Evolutionary conservation across 768 basidiomycete species (phyloP), one percentile per base, ranked within the genome.

Genomic region (Kwoniella sp.): DNA sequence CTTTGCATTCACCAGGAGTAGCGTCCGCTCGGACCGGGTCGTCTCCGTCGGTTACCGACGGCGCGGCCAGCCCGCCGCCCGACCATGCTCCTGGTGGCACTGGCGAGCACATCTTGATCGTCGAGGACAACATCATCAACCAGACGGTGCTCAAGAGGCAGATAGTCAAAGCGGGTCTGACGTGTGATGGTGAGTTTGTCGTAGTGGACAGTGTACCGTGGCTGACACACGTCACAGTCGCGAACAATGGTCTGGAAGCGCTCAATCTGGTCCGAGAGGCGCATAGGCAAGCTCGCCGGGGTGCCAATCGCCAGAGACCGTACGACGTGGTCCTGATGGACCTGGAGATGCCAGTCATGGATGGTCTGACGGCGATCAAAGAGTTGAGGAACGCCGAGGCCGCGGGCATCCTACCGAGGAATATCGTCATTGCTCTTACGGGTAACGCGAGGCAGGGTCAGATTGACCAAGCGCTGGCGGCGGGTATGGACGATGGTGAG

Each of bases 291-390:
- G 33, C 41, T 9, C 53, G 50, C 32, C 47, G 66, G 15, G 52
- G 50, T 1, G 38, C 20, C 9, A 34, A 20, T 15, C 44, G 40
- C 19, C 54, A 56, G 20, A 57, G 55, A 42, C 52, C 43, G 22
- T 73, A 65, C 40, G 56, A 67, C 37, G 57, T 60, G 5, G 61
- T 73, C 1, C 39, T 73, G 34, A 64, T 71, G 60, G 71, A 73
- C 48, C 39, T 69, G 1, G 69, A 71, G 44, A 73, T 73, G 71
- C 71, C 71, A 52, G 69, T 73, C 36, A 73, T 73, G 71, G 71
- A 73, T 39, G 71, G 71, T 39, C 49, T 73, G 19, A 69, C 69
- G 4, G 65, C 65, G 3, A 58, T 73, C 23, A 50, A 47, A 20
- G 56, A 71, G 52, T 62, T 73, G 3, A 27, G 71, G 27, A 25